phyloP scores from a whole-genome alignment of 192 early-diverging fungal genomes.

The Diversispora eburnea region DNA sequence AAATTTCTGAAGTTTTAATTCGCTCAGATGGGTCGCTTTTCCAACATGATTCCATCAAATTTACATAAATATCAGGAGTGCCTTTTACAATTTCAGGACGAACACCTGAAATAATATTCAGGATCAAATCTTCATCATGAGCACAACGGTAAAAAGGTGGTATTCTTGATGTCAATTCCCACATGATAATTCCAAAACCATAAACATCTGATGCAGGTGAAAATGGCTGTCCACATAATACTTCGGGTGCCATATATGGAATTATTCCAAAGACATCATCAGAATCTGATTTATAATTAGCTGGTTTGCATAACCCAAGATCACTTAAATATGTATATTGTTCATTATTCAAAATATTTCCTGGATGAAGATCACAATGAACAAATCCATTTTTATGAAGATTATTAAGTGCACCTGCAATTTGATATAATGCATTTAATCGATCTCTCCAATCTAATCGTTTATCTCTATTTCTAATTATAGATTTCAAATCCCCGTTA shows the following conservation, averaged over 20 bases:
- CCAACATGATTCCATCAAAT: constrained; percentile 17
- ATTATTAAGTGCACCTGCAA: not conserved
- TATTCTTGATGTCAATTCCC: constrained; percentile 1
- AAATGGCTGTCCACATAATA: not conserved
- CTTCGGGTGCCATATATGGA: not conserved
- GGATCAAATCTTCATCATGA: constrained; percentile 4
- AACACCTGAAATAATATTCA: not conserved
- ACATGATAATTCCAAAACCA: constrained; percentile 9
- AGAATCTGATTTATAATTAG: not conserved
- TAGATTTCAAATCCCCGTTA: not conserved
- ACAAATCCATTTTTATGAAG: not conserved
- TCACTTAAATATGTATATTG: not conserved
- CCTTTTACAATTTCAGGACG: not conserved
- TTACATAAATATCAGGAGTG: not conserved
- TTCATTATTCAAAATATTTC: not conserved
- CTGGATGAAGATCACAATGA: not conserved
- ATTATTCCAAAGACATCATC: not conserved
- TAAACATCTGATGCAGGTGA: not conserved
- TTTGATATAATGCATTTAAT: not conserved
- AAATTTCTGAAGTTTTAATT: no score
- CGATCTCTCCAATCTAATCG: not conserved
- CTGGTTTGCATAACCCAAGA: not conserved
- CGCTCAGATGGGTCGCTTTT: not conserved
- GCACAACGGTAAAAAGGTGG: not conserved
- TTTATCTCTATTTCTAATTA: not conserved